Base-by-base conservation (phyloP, 768 basidiomycete species). In the Mycena rosella region DNA sequence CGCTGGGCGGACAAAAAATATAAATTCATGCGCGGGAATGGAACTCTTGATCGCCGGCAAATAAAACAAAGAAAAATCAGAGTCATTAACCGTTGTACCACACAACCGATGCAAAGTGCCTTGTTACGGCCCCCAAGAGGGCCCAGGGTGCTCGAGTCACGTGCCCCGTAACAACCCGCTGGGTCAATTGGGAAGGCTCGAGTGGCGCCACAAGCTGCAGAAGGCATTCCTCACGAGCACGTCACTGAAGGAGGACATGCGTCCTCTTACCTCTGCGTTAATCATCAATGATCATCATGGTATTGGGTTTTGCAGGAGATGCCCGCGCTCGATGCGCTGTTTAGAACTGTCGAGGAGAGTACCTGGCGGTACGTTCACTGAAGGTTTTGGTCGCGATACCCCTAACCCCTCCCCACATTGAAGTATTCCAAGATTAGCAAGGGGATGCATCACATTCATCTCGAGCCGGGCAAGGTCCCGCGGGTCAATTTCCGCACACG, bases 391-490 rank as follows among this genome's bases (percentile, higher is more conserved):
- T n/a, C 62, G n/a, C 51, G 17, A 6, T 32, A 45, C 44, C 42
- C 55, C 27, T 32, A n/a, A 34, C 32, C 6, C 32, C 32, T 45
- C 54, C 47, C 60, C 72, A 49, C 32, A 67, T 56, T 42, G 60
- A 67, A 93, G 89, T 90, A 88, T 80, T 94, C 93, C 49, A 93
- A 94, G 78, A 91, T 93, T 68, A 89, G 88, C 78, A 91, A 92
- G 81, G 94, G 95, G 30, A 94, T 96, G 92, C 92, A 93, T 73
- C 93, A 94, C 78, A 93, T 96, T 73, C 82, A 89, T 24, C 83
- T 93, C 8, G 49, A 78, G 5, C 78, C 81, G 29, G 83, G 82
- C 18, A 86, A 83, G 70, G 86, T 94, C n/a, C 92, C 93, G 6
- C 82, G 88, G 51, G 89, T 89, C 83, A 84, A 89, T 67, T 92